A percentile compares a stretch with the other conserved stretches of the same genome.
These are phyloP conservation scores for Aspergillus ellipticus DNA, from an alignment of 495 filamentous ascomycete species.

Conservation along the genomic window DNA sequence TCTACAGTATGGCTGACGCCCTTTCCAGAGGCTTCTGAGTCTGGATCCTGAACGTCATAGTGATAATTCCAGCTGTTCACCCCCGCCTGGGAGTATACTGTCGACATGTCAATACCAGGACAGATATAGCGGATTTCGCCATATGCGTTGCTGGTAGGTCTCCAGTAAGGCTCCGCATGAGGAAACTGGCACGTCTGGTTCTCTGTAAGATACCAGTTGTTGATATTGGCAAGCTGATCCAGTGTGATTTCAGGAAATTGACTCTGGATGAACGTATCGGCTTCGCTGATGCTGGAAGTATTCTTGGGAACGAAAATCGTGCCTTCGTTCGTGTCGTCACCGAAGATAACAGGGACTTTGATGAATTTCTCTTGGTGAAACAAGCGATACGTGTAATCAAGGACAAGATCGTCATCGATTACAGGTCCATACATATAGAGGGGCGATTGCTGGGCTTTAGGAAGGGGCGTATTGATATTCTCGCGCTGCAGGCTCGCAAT, in stretches of 20 bases:
- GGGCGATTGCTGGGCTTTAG: conserved; percentile 43
- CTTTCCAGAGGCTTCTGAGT: conserved; percentile 42
- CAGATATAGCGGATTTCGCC: conserved; percentile 75
- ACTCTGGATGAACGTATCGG: conserved; percentile 53
- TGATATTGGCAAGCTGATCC: conserved; percentile 52
- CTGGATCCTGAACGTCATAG: conserved; percentile 58
- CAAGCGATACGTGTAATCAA: conserved; percentile 55
- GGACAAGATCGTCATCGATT: conserved; percentile 56
- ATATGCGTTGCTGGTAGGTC: conserved; percentile 58
- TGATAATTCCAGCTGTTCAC: conserved; percentile 58
- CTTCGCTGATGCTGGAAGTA: conserved; percentile 43
- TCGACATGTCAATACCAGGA: conserved; percentile 55
- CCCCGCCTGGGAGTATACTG: conserved; percentile 35
- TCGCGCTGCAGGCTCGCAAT: conserved; percentile 46
- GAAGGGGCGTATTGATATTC: conserved; percentile 54
- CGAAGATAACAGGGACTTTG: conserved; percentile 66
- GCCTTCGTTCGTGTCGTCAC: conserved; percentile 70
- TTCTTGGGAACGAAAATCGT: conserved; percentile 56
- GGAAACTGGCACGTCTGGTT: conserved; percentile 41
- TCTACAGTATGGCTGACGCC: conserved; percentile 65
- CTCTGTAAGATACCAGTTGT: conserved; percentile 53
- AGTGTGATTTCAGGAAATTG: conserved; percentile 59
- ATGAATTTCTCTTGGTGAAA: conserved; percentile 59
- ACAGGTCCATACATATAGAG: conserved; percentile 58
- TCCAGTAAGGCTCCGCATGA: conserved; percentile 50